Evolutionary conservation across 306 rosid species (phyloP).

Genomic region (Pterocarpus santalinus): DNA sequence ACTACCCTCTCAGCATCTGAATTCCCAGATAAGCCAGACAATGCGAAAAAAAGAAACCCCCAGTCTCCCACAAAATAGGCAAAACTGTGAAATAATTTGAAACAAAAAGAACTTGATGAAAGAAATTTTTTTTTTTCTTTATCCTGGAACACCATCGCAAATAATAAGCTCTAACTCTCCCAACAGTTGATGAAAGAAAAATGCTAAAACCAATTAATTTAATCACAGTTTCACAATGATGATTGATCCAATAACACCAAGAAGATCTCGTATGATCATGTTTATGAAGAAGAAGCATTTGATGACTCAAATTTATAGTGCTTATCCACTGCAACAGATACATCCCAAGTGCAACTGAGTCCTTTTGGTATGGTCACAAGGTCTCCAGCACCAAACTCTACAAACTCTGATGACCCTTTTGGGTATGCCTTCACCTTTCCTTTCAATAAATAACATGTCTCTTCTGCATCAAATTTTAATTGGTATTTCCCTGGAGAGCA

Average conservation of each 20-base stretch:
- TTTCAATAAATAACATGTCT: conserved; percentile 85
- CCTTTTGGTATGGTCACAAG: conserved; percentile 94
- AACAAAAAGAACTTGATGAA: conserved; percentile 26
- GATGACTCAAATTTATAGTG: conserved; percentile 87
- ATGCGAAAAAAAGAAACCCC: neutral
- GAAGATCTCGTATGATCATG: too few relatives aligned
- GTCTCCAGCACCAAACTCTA: conserved; percentile 96
- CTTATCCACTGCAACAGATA: conserved; percentile 92
- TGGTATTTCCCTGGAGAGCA: conserved; percentile 96
- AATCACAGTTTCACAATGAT: too few relatives aligned
- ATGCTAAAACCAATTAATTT: too few relatives aligned
- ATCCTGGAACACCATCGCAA: too few relatives aligned
- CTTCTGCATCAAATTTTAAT: conserved; percentile 92
- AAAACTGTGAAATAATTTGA: conserved; percentile 40
- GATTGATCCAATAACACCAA: too few relatives aligned
- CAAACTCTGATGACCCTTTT: conserved; percentile 82
- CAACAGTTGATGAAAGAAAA: too few relatives aligned
- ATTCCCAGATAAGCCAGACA: conserved; percentile 31
- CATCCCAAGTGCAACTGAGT: conserved; percentile 98
- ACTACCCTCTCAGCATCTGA: conserved; percentile 2
- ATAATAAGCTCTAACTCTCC: too few relatives aligned
- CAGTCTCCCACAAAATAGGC: conserved; percentile 18
- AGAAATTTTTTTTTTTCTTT: conserved; percentile 7
- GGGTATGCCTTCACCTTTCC: conserved; percentile 91
- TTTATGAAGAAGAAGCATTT: conserved; percentile 31